Base-by-base conservation (phyloP, 1,139 yeast species). In the Taiozyma sp. region DNA sequence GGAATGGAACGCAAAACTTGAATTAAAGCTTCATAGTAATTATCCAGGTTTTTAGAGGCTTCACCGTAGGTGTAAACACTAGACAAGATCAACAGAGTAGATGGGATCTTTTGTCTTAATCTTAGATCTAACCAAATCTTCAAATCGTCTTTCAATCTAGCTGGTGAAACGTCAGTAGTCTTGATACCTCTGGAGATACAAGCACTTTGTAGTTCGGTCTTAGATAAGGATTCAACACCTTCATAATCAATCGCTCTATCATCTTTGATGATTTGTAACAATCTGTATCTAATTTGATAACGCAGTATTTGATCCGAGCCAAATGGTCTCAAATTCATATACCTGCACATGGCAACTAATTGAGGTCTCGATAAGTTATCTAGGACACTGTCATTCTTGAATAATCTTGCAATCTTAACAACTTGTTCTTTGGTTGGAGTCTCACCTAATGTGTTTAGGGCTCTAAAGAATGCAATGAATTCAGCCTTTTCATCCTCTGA, bases 121-220 rank as follows among this genome's bases (percentile, higher is more conserved):
- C 98, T 80, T 70, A 93, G 78, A 62, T 89, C 95, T 62, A 93
- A 77, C 99, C 99, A 93, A 53, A 85, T 86, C 53, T 77, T 76
- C 65, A 93, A 77, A 66, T 89, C 95, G 53, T 85, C 93, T 64
- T 93, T 79, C 68, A 93, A 75, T 63, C 88, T 81, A 26, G 86
- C 96, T 24, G 95, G 93, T 6, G 96, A 80, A 9, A 88, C 88
- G 58, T 89, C 89, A 52, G 77, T 79, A 8, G 95, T 85, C 67
- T 81, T 87, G 68, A 93, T 89, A 66, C 99, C 99, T 69, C 99
- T 82, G 49, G 95, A 90, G 51, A 88, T 86, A 73, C 97, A 90
- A 7, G 98, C 98, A 56, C 76, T 76, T 66, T 88, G 90, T 55
- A 93, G 77, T 70, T 93, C 99, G n/a, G 83, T 83, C 32, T 85